phyloP scores from a whole-genome alignment of 2,329 filamentous ascomycete genomes.

The Colletotrichum navitas region DNA sequence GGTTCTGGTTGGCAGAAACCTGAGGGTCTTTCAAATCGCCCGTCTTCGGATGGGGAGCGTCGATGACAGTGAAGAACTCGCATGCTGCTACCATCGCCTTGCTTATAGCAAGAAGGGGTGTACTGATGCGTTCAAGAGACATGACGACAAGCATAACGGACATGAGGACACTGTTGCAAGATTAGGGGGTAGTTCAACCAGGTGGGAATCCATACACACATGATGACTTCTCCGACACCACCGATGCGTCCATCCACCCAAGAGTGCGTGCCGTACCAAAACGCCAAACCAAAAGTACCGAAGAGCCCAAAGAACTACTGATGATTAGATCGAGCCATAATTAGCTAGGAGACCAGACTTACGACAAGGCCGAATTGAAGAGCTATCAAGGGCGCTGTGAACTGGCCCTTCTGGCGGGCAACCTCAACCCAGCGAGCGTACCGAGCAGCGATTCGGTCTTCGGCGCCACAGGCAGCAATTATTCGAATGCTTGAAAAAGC shows the following conservation, averaged over 20 bases:
- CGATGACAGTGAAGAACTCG: constrained; percentile 69
- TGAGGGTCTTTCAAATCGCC: constrained; percentile 54
- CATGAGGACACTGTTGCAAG: constrained; percentile 59
- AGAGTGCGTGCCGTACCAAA: constrained; percentile 72
- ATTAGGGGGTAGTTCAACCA: constrained; percentile 25
- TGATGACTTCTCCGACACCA: constrained; percentile 66
- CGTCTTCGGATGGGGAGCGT: constrained; percentile 56
- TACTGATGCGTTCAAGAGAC: constrained; percentile 68
- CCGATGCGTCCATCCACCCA: constrained; percentile 60
- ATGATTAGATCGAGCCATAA: constrained; percentile 36
- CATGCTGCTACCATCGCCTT: constrained; percentile 70
- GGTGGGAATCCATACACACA: constrained; percentile 55
- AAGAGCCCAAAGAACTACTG: constrained; percentile 66
- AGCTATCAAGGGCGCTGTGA: constrained; percentile 63
- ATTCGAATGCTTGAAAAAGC: constrained; percentile 71
- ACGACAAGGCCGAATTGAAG: constrained; percentile 66
- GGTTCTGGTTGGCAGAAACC: constrained; percentile 54
- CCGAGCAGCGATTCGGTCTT: constrained; percentile 64
- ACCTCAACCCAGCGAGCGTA: constrained; percentile 69
- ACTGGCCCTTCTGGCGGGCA: constrained; percentile 62
- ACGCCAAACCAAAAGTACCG: constrained; percentile 67
- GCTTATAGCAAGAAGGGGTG: constrained; percentile 68
- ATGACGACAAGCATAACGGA: constrained; percentile 71
- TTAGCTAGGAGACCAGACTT: constrained; percentile 36
- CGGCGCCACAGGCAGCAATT: constrained; percentile 73